phyloP scores from a whole-genome alignment of 2,329 filamentous ascomycete species.

The Pseudogymnoascus sp. region DNA sequence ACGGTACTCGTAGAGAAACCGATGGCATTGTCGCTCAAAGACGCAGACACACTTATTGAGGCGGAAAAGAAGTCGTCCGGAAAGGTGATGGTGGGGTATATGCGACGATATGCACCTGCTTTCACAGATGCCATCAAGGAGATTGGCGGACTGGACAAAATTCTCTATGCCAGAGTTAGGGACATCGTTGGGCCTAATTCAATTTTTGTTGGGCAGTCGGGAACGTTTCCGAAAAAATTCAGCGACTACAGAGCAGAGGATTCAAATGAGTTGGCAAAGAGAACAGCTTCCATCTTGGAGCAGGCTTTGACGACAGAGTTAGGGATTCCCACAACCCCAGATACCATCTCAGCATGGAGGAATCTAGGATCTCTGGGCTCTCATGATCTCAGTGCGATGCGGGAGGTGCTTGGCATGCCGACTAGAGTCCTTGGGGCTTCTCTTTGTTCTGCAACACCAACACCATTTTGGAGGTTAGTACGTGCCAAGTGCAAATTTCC shows the following conservation, averaged over 20 bases:
- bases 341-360: conserved; percentile 28
- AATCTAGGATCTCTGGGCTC: conserved; percentile 42
- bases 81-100: conserved; percentile 50
- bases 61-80: conserved; percentile 36
- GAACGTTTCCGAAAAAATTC: conserved; percentile 38
- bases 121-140: conserved; percentile 48
- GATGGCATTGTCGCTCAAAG: conserved; percentile 38
- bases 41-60: conserved; percentile 37
- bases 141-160: conserved; percentile 40
- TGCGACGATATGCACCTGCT: conserved; percentile 50
- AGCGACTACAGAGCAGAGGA: conserved; percentile 29
- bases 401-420: conserved; percentile 44
- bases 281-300: conserved; percentile 21
- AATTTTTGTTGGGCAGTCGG: conserved; percentile 39
- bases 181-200: conserved; percentile 49
- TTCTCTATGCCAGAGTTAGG: conserved; percentile 42
- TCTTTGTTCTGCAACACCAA: not conserved
- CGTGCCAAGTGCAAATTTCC: no score
- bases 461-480: conserved; percentile 14
- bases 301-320: conserved; percentile 27
- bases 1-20: conserved; percentile 53
- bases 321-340: conserved; percentile 24
- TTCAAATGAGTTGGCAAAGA: conserved; percentile 20
- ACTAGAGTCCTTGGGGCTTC: conserved; percentile 13
- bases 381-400: conserved; percentile 47